A percentile compares a stretch with the other conserved stretches of the same genome.
Conservation (phyloP, 2,329 filamentous ascomycete species). For the Colletotrichum cereale region DNA sequence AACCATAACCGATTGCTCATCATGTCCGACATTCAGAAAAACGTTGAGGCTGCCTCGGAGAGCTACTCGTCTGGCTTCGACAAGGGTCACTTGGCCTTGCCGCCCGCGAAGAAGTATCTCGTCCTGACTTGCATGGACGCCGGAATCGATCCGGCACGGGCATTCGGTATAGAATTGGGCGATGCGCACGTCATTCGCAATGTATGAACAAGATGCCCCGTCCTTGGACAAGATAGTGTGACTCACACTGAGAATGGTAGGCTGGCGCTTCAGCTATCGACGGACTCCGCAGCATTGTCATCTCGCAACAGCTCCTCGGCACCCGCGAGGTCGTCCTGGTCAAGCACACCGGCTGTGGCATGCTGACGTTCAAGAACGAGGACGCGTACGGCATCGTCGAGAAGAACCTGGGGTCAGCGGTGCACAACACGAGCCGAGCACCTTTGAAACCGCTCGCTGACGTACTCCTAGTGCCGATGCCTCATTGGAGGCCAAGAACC, state of each 20-base stretch:
- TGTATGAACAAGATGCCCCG: conserved; percentile 41
- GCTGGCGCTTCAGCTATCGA: conserved; percentile 76
- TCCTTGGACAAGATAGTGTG: background rate
- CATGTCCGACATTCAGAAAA: conserved; percentile 39
- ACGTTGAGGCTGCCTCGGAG: conserved; percentile 38
- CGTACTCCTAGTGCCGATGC: conserved; percentile 36
- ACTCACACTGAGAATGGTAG: conserved; percentile 39
- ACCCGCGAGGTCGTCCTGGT: conserved; percentile 81
- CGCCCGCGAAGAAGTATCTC: conserved; percentile 76
- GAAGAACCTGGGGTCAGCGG: conserved; percentile 64
- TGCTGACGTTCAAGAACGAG: conserved; percentile 75
- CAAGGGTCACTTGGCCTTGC: conserved; percentile 75
- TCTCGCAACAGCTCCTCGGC: conserved; percentile 83
- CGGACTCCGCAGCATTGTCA: conserved; percentile 79
- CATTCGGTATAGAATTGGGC: conserved; percentile 78
- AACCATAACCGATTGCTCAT: background rate
- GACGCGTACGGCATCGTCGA: conserved; percentile 65
- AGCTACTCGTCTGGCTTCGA: conserved; percentile 60
- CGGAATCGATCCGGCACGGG: conserved; percentile 74
- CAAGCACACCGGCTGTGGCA: conserved; percentile 81
- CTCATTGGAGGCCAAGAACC: conserved; percentile 43
- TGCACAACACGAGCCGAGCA: background rate
- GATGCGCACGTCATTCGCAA: conserved; percentile 86
- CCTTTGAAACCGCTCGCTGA: background rate
- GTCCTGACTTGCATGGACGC: conserved; percentile 86